These are phyloP conservation scores for Castanopsis chinensis DNA, from an alignment of 306 rosid species.

Conservation along the genomic window DNA sequence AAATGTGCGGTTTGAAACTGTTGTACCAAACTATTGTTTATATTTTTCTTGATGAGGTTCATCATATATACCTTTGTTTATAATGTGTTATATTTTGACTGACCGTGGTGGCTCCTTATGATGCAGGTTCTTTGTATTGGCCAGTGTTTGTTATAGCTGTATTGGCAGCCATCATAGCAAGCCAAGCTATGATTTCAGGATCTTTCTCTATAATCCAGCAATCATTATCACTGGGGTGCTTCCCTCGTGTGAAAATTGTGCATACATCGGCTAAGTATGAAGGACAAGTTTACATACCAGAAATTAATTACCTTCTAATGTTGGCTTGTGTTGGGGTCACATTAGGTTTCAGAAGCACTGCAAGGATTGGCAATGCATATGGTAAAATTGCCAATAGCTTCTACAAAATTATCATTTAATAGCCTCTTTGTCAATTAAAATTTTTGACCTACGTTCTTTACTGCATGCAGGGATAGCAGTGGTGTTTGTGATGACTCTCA, in stretches of 20 bases:
- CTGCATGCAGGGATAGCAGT: constrained; percentile 37
- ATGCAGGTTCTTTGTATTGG: constrained; percentile 65
- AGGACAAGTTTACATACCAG: constrained; percentile 87
- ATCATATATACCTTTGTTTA: not conserved
- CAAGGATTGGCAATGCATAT: constrained; percentile 71
- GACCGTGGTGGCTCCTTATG: not conserved
- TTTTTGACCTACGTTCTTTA: not conserved
- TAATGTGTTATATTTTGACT: not conserved
- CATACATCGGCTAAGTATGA: constrained; percentile 70
- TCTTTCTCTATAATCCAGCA: constrained; percentile 79
- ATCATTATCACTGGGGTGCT: constrained; percentile 73
- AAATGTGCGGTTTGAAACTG: no score
- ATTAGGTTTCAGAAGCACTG: constrained; percentile 45
- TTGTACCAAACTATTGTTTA: no score
- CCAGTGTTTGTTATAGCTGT: constrained; percentile 66
- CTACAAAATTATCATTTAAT: no score
- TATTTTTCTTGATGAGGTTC: no score
- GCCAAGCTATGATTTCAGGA: constrained; percentile 85
- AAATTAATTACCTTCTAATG: constrained; percentile 73
- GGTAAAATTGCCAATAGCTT: constrained; percentile 33
- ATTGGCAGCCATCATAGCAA: constrained; percentile 69
- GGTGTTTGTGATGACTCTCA: constrained; percentile 39
- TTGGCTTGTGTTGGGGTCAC: constrained; percentile 69
- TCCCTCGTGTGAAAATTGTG: constrained; percentile 72
- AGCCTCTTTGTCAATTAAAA: no score